Conservation (phyloP, 2,329 filamentous ascomycete genomes). For the Chaetomiaceae sp. region DNA sequence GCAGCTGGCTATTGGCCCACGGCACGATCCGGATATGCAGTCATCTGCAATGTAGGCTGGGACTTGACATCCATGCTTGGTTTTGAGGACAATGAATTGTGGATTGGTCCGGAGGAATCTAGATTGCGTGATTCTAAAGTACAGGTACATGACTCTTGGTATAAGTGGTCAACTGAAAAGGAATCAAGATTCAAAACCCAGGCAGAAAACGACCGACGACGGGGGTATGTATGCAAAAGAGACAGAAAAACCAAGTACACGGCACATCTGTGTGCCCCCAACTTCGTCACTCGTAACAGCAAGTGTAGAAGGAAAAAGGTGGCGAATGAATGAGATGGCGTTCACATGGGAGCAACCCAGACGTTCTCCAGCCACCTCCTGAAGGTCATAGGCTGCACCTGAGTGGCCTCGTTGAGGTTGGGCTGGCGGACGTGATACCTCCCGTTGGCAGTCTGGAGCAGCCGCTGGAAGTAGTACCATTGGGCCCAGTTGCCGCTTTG, state of each 20-base stretch:
- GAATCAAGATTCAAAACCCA: neutral
- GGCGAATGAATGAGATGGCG: neutral
- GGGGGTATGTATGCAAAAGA: neutral
- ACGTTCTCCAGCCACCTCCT: conserved; percentile 49
- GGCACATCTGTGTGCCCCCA: neutral
- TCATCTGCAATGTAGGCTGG: too few relatives aligned
- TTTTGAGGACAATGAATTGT: too few relatives aligned
- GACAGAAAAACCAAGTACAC: neutral
- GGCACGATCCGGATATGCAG: too few relatives aligned
- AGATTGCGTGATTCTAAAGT: too few relatives aligned
- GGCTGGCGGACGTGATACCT: conserved; percentile 60
- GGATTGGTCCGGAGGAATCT: too few relatives aligned
- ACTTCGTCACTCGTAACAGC: neutral
- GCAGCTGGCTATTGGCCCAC: too few relatives aligned
- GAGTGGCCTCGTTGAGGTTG: conserved; percentile 52
- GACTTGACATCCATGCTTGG: too few relatives aligned
- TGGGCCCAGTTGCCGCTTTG: conserved; percentile 45
- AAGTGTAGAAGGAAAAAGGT: neutral
- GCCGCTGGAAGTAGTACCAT: conserved; percentile 53
- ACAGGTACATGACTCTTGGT: neutral
- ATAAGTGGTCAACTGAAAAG: neutral
- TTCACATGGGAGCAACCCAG: conserved; percentile 36
- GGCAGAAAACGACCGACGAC: neutral
- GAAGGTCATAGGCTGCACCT: conserved; percentile 48
- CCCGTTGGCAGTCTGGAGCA: conserved; percentile 64